Percentiles rank a stretch among this genome's conserved stretches.
Conservation (phyloP, 805 yeast genomes). For the Schwanniomyces occidentalis region DNA sequence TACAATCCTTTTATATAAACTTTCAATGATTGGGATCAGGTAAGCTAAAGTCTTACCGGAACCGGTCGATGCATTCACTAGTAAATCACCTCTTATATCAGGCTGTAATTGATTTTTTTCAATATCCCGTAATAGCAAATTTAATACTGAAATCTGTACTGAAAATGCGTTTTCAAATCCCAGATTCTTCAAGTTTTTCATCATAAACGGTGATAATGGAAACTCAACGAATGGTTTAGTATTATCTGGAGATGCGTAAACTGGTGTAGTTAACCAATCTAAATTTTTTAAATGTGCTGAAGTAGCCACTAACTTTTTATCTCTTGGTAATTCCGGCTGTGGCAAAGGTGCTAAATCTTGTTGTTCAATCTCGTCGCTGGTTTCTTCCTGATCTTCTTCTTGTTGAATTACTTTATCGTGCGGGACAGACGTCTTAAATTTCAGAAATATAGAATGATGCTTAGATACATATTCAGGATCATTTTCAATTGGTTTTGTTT, state of each 20-base stretch:
- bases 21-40: constrained; percentile 76
- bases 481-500: constrained; percentile 7
- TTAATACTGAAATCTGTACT: constrained; percentile 69
- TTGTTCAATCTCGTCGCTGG: constrained; percentile 17
- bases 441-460: constrained; percentile 51
- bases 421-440: constrained; percentile 43
- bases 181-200: constrained; percentile 46
- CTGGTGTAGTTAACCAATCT: constrained; percentile 71
- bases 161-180: constrained; percentile 66
- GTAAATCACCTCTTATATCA: constrained; percentile 66
- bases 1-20: constrained; percentile 60
- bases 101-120: constrained; percentile 43
- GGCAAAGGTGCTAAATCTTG: constrained; percentile 71
- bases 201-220: constrained; percentile 42
- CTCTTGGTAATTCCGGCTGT: constrained; percentile 71
- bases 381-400: constrained; percentile 15
- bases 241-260: constrained; percentile 49
- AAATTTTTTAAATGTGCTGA: constrained; percentile 34
- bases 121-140: constrained; percentile 48
- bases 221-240: constrained; percentile 52
- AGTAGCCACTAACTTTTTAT: constrained; percentile 35
- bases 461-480: constrained; percentile 27
- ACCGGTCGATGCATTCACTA: constrained; percentile 94
- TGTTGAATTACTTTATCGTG: constrained; percentile 9
- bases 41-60: constrained; percentile 95